These are phyloP conservation scores for Rhizomucor miehei DNA, from an alignment of 371 early-diverging fungal genomes.

Conservation along the genomic window DNA sequence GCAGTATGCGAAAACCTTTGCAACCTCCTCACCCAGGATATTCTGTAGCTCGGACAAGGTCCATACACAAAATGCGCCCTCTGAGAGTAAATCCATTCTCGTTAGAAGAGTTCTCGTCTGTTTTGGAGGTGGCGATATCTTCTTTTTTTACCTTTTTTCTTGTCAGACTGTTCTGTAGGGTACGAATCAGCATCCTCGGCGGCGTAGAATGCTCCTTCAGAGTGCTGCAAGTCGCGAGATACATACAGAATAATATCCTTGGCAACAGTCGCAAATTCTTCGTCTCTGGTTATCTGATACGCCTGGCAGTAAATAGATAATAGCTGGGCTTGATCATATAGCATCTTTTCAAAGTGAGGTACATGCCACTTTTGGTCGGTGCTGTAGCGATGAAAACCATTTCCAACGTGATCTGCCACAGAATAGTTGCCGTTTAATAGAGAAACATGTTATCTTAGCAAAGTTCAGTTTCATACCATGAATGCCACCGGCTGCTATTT, in stretches of 20 bases:
- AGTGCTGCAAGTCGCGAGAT: constrained; percentile 42
- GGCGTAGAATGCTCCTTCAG: constrained; percentile 63
- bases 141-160: constrained; percentile 53
- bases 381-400: constrained; percentile 58
- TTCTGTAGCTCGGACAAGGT: constrained; percentile 41
- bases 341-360: constrained; percentile 67
- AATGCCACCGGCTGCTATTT: constrained; percentile 60
- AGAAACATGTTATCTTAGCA: too few species aligned
- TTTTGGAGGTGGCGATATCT: too few species aligned
- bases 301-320: constrained; percentile 44
- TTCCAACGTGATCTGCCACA: constrained; percentile 60
- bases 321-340: constrained; percentile 73
- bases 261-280: constrained; percentile 39
- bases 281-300: constrained; percentile 48
- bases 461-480: constrained; percentile 43
- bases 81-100: constrained; percentile 17
- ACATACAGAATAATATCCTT: constrained; percentile 60
- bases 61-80: constrained; percentile 76
- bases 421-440: too few species aligned
- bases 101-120: too few species aligned
- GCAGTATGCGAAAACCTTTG: constrained; percentile 39
- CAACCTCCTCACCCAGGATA: constrained; percentile 33
- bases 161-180: constrained; percentile 32
- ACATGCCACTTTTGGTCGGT: constrained; percentile 47
- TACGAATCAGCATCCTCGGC: constrained; percentile 73